phyloP scores from a whole-genome alignment of 1,284 basidiomycete genomes.

The Neolentinus lepideus region DNA sequence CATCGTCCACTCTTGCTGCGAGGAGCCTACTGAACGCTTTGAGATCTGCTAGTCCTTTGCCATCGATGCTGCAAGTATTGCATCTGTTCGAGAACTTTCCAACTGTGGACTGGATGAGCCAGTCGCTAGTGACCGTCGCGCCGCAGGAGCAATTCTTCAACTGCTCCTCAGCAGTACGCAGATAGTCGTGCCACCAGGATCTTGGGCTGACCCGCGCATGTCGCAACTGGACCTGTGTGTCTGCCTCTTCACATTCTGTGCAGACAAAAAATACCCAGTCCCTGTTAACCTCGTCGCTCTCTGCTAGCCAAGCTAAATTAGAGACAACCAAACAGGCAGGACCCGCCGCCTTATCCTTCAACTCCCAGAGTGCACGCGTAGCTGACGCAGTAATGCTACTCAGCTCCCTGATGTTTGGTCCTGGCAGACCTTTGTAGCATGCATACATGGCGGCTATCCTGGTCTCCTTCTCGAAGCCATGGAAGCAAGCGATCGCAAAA shows the following conservation, averaged over 20 bases:
- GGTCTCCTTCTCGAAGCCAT: conserved; percentile 21
- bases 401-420: conserved; percentile 24
- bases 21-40: background rate
- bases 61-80: background rate
- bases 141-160: background rate
- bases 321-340: conserved; percentile 22
- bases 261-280: conserved; percentile 29
- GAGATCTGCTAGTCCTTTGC: background rate
- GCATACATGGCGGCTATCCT: conserved; percentile 21
- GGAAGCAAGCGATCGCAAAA: conserved; percentile 24
- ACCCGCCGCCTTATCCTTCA: conserved; percentile 25
- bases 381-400: conserved; percentile 25
- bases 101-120: background rate
- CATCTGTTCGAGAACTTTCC: background rate
- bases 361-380: conserved; percentile 27
- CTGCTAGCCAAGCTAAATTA: conserved; percentile 27
- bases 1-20: background rate
- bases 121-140: background rate
- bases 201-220: background rate
- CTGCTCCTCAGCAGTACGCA: background rate
- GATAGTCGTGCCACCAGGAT: background rate
- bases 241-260: background rate
- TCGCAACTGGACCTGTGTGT: background rate
- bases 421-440: conserved; percentile 20
- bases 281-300: conserved; percentile 19